Conservation (phyloP, 1,284 basidiomycete species). For the Blastosporella zonata region DNA sequence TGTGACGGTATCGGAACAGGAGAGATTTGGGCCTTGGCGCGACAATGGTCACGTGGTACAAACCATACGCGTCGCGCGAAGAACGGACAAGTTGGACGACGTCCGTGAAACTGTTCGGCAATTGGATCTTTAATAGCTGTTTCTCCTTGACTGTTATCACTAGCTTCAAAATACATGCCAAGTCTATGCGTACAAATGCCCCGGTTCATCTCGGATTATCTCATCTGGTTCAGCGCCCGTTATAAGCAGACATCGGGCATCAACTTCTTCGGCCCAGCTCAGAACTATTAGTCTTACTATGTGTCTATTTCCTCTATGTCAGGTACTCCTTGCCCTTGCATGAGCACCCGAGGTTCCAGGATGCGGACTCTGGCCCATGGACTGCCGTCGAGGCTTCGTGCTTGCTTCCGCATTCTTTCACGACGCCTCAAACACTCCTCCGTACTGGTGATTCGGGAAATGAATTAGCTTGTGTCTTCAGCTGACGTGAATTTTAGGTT, state of each 20-base stretch:
- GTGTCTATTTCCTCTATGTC: not conserved
- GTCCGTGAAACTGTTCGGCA: too few species aligned
- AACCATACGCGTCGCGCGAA: not conserved
- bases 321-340: not conserved
- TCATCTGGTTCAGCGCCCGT: not conserved
- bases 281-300: not conserved
- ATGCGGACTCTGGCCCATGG: not conserved
- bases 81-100: too few species aligned
- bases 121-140: too few species aligned
- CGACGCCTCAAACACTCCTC: not conserved
- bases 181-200: too few species aligned
- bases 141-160: too few species aligned
- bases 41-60: constrained; percentile 7
- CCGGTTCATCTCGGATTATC: not conserved
- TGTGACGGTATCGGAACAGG: not conserved
- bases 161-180: too few species aligned
- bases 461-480: too few species aligned
- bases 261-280: not conserved
- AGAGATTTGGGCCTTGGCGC: not conserved
- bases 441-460: not conserved
- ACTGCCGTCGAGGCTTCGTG: not conserved
- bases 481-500: not conserved
- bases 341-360: not conserved
- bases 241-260: not conserved
- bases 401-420: not conserved